These are phyloP conservation scores for Aaosphaeria arxii DNA, from an alignment of 2,329 filamentous ascomycete species.

Conservation along the genomic window DNA sequence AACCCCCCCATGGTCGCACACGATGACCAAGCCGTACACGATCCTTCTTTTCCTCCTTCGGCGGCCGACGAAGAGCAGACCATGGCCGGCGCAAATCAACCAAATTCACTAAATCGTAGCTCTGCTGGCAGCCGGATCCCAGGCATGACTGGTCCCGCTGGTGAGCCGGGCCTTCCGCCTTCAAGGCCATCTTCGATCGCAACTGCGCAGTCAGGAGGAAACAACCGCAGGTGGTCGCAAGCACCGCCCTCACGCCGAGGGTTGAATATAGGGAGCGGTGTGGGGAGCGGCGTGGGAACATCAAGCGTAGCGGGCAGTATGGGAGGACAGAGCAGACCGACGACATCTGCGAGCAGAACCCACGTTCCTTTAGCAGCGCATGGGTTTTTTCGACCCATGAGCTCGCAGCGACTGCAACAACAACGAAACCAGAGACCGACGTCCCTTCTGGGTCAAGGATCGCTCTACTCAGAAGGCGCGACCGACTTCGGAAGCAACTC, in stretches of 20 bases:
- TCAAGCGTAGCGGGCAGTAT: constrained; percentile 45
- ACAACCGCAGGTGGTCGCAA: constrained; percentile 52
- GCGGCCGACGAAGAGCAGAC: constrained; percentile 50
- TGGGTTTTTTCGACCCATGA: constrained; percentile 96
- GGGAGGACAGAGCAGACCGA: constrained; percentile 44
- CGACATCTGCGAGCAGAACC: constrained; percentile 71
- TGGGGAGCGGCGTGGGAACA: constrained; percentile 22
- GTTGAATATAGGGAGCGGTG: constrained; percentile 22
- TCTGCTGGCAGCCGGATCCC: constrained; percentile 33
- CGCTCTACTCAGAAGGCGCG: constrained; percentile 28
- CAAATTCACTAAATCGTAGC: constrained; percentile 24
- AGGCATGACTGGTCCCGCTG: constrained; percentile 45
- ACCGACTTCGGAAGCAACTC: constrained; percentile 30
- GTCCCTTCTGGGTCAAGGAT: constrained; percentile 32
- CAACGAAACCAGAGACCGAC: constrained; percentile 66
- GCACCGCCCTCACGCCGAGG: constrained; percentile 56
- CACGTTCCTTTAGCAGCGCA: constrained; percentile 89
- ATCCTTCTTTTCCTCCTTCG: constrained; percentile 30
- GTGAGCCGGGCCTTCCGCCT: constrained; percentile 48
- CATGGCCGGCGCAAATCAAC: constrained; percentile 4
- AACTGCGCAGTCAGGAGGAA: constrained; percentile 33
- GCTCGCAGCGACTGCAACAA: constrained; percentile 88
- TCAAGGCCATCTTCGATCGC: constrained; percentile 44
- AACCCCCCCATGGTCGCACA: constrained; percentile 28
- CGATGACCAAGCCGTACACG: constrained; percentile 72